Evolutionary conservation across 176 grass and related monocot genomes (phyloP).

Genomic region (Hyparrhenia diplandra): DNA sequence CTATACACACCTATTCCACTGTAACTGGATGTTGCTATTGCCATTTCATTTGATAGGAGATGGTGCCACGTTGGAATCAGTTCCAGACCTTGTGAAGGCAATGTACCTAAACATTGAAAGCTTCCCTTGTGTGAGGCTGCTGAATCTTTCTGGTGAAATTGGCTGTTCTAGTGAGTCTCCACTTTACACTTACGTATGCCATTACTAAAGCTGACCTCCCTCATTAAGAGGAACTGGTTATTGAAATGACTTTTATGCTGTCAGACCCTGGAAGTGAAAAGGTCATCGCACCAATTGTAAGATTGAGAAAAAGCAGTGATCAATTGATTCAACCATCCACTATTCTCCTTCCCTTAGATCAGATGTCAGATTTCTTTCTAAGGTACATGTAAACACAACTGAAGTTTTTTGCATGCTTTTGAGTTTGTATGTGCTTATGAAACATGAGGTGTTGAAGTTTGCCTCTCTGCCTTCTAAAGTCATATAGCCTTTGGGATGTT

Average conservation of each 20-base stretch:
- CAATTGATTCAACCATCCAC: constrained; percentile 52
- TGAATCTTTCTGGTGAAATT: constrained; percentile 92
- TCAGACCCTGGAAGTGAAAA: constrained; percentile 81
- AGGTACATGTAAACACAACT: constrained; percentile 43
- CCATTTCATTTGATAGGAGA: constrained; percentile 46
- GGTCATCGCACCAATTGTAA: constrained; percentile 73
- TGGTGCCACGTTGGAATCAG: constrained; percentile 58
- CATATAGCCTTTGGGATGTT: neutral
- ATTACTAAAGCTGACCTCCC: neutral
- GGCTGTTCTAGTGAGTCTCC: constrained; percentile 90
- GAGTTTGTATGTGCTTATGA: neutral
- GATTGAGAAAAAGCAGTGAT: constrained; percentile 37
- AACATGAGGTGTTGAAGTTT: constrained; percentile 11
- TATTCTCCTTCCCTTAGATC: constrained; percentile 67
- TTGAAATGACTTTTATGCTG: constrained; percentile 12
- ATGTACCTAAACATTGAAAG: constrained; percentile 85
- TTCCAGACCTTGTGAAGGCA: constrained; percentile 93
- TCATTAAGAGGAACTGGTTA: constrained; percentile 12
- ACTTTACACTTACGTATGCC: neutral
- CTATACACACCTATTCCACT: neutral
- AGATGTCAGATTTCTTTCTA: constrained; percentile 76
- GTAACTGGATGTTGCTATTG: neutral
- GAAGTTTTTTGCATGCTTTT: neutral
- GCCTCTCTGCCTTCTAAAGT: neutral
- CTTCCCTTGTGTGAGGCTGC: constrained; percentile 84